Base-by-base conservation (phyloP, 768 basidiomycete species). In the Hygrophoropsis aurantiaca region DNA sequence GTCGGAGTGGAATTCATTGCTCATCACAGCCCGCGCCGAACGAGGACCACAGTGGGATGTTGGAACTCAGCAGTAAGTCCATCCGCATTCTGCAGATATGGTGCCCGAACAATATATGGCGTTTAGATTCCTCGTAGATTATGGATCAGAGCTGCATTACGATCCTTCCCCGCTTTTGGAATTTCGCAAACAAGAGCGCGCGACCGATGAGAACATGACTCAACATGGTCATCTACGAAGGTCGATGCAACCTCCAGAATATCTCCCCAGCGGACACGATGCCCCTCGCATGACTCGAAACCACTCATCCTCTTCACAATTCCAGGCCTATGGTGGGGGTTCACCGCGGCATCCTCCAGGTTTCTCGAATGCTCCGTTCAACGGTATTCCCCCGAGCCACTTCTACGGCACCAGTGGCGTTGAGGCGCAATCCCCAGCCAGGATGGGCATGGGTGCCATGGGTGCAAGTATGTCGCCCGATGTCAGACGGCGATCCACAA, bases 31-130 rank as follows among this genome's bases (percentile, higher is more conserved):
- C 3, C 79, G 90, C 30, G 90, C 89, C 7, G 82, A 86, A 49
- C 74, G 90, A 50, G 90, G 90, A 1, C 90, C 90, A 3, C 89
- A 90, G 57, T 92, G 89, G 89, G 90, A 92, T 61, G 74, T 90
- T 32, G 87, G 87, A 15, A 90, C 90, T 11, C 89, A 92, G 62
- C 84, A 87, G 90, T 91, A 55, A 55, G 86, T 75, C 40, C 25
- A 40, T 32, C 23, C 26, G 26, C 38, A 18, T 5, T 35, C 16
- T 23, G 18, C 11, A 27, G 19, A 1, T 8, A 4, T 42, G 13
- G 27, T 30, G 27, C 13, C 7, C 27, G 21, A 10, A 34, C 43
- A 43, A 18, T 44, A 11, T 23, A 44, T 30, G n/a, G 11, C 23
- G 19, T 16, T 27, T 49, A 91, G 88, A 55, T 91, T 89, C 60